These are phyloP conservation scores for Pichia sp. DNA, from an alignment of 1,139 yeast species.

Conservation along the genomic window DNA sequence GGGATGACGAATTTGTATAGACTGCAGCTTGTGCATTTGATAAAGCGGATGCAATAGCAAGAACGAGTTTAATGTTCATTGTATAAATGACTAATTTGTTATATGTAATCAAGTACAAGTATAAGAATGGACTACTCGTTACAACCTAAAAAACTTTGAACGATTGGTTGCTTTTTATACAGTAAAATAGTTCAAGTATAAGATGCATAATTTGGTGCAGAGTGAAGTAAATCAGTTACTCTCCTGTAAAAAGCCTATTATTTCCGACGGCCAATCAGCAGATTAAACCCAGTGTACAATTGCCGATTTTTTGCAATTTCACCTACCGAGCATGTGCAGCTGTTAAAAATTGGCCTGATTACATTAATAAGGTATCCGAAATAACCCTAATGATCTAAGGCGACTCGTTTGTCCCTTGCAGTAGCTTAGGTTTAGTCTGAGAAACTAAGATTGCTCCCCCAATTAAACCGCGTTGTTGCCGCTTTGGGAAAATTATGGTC, in stretches of 20 bases:
- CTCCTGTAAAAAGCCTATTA: not conserved
- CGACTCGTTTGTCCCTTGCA: not conserved
- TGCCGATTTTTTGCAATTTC: not conserved
- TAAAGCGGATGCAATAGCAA: not conserved
- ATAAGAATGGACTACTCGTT: too few relatives aligned
- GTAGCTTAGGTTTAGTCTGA: not conserved
- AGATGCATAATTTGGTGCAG: not conserved
- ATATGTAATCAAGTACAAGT: too few relatives aligned
- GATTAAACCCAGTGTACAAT: not conserved
- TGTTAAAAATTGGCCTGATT: not conserved
- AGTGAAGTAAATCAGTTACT: not conserved
- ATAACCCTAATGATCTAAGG: not conserved
- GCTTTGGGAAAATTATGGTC: not conserved
- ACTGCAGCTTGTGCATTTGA: not conserved
- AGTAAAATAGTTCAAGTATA: too few relatives aligned
- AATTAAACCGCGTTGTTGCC: not conserved
- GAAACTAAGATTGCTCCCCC: not conserved
- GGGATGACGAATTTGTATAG: constrained; percentile 4
- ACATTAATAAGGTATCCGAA: not conserved
- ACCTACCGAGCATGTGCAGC: not conserved
- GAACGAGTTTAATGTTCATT: constrained; percentile 4
- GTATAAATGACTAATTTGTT: not conserved
- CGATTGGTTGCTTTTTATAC: not conserved
- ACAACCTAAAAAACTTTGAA: not conserved
- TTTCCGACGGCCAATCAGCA: not conserved